phyloP scores from a whole-genome alignment of 148 eudicot genomes.

The Spergularia bocconei region DNA sequence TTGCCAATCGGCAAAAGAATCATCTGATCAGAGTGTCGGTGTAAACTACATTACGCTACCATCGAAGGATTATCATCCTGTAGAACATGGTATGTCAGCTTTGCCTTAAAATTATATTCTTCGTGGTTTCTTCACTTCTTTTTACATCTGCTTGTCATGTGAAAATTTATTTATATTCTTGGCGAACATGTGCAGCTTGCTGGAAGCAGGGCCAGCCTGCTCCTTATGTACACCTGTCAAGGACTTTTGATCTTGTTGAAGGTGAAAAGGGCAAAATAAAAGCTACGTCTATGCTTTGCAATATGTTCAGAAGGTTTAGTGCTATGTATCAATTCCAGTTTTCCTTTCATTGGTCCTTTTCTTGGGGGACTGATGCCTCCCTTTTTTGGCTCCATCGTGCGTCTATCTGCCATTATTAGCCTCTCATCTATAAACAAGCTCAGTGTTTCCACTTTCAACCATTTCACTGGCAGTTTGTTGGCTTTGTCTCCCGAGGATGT shows the following conservation, averaged over 20 bases:
- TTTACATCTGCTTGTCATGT: background rate
- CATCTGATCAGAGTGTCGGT: slow-evolving; percentile 29
- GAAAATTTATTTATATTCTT: slow-evolving; percentile 21
- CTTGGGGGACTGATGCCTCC: background rate
- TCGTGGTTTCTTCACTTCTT: background rate
- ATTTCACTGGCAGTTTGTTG: slow-evolving; percentile 60
- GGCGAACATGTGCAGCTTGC: slow-evolving; percentile 66
- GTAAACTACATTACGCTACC: slow-evolving; percentile 52
- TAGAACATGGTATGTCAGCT: slow-evolving; percentile 71
- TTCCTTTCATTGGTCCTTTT: background rate
- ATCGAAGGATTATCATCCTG: slow-evolving; percentile 66
- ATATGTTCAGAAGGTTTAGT: slow-evolving; percentile 95
- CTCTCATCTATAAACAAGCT: background rate
- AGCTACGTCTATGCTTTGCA: slow-evolving; percentile 89
- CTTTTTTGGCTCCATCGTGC: background rate
- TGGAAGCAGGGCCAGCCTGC: slow-evolving; percentile 85
- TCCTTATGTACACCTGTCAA: slow-evolving; percentile 85
- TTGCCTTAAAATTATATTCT: background rate
- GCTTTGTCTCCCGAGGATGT: slow-evolving; percentile 85
- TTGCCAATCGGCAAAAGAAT: slow-evolving; percentile 23
- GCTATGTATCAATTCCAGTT: slow-evolving; percentile 10
- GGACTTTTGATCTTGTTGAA: slow-evolving; percentile 88
- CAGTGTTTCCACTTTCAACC: slow-evolving; percentile 7
- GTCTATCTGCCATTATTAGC: slow-evolving; percentile 3
- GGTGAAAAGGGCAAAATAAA: slow-evolving; percentile 88